phyloP scores from a whole-genome alignment of 305 asterid species.

The Fraxinus velutina region DNA sequence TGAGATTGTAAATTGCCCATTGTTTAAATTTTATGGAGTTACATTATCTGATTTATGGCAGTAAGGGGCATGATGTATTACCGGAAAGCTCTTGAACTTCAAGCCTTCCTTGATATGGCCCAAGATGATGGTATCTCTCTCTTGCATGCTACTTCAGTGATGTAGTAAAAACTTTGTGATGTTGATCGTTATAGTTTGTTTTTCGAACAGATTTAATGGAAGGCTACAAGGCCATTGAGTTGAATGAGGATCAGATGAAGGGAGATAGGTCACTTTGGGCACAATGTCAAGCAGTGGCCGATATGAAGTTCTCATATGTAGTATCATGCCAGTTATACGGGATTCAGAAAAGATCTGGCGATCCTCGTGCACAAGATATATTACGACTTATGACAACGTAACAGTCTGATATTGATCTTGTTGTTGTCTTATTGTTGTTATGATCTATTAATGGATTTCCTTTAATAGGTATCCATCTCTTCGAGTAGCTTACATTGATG shows the following conservation, averaged over 20 bases:
- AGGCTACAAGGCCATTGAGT: conserved; percentile 92
- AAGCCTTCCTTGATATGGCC: conserved; percentile 98
- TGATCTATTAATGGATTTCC: not conserved
- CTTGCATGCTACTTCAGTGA: conserved; percentile 9
- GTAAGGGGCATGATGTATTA: conserved; percentile 99
- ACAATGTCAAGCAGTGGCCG: conserved; percentile 97
- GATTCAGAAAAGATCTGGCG: conserved; percentile 12
- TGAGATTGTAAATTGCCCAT: conserved; percentile 1
- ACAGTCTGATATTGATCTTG: not conserved
- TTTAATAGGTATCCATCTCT: conserved; percentile 15
- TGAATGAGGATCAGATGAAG: conserved; percentile 90
- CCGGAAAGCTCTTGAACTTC: conserved; percentile 98
- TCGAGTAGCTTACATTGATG: conserved; percentile 19
- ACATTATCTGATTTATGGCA: conserved; percentile 37
- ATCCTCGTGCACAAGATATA: conserved; percentile 4
- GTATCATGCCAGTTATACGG: conserved; percentile 11
- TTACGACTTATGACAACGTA: conserved; percentile 15
- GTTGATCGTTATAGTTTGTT: conserved; percentile 9
- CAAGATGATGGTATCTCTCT: conserved; percentile 74
- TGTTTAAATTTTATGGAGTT: conserved; percentile 17
- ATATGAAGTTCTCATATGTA: conserved; percentile 24
- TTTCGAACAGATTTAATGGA: conserved; percentile 74
- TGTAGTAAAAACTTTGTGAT: conserved; percentile 2
- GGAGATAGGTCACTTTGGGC: conserved; percentile 93
- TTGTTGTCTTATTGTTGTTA: not conserved